Evolutionary conservation across 495 filamentous ascomycete genomes (phyloP).

Genomic region (Annulohypoxylon stygium): DNA sequence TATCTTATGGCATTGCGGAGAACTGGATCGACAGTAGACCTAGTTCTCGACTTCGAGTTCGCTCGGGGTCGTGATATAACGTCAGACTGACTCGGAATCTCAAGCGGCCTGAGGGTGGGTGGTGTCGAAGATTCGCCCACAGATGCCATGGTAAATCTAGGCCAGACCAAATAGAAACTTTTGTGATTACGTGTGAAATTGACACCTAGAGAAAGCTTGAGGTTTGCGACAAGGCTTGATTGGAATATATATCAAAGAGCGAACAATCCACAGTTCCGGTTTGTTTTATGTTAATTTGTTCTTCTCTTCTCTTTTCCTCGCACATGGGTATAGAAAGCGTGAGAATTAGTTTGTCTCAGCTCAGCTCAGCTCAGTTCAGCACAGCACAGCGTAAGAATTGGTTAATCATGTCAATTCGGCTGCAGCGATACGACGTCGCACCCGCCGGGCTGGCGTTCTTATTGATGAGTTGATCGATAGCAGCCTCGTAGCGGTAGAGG

Average conservation of each 20-base stretch:
- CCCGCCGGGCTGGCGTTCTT: slow-evolving; percentile 7
- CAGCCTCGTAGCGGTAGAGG: slow-evolving; percentile 17
- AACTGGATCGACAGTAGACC: slow-evolving; percentile 67
- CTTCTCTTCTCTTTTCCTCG: neutral
- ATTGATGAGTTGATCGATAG: slow-evolving; percentile 13
- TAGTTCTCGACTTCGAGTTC: slow-evolving; percentile 50
- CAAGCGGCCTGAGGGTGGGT: slow-evolving; percentile 38
- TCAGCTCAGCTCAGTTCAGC: slow-evolving; percentile 1
- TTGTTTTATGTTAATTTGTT: no score
- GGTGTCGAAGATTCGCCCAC: slow-evolving; percentile 46
- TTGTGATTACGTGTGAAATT: slow-evolving; percentile 4
- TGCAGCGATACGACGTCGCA: slow-evolving; percentile 41
- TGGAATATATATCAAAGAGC: neutral
- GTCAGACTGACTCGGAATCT: slow-evolving; percentile 34
- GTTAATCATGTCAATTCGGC: slow-evolving; percentile 31
- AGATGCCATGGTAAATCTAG: slow-evolving; percentile 48
- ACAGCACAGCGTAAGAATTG: neutral
- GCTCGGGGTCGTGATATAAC: slow-evolving; percentile 38
- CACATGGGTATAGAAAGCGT: neutral
- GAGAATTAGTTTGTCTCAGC: slow-evolving; percentile 8
- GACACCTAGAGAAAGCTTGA: slow-evolving; percentile 22
- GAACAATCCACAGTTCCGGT: no score
- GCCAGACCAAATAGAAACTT: neutral
- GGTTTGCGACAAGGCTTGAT: slow-evolving; percentile 3
- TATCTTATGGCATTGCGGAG: slow-evolving; percentile 84